Evolutionary conservation across 2,329 filamentous ascomycete genomes (phyloP).

Genomic region (Colletotrichum gloeosporioides): DNA sequence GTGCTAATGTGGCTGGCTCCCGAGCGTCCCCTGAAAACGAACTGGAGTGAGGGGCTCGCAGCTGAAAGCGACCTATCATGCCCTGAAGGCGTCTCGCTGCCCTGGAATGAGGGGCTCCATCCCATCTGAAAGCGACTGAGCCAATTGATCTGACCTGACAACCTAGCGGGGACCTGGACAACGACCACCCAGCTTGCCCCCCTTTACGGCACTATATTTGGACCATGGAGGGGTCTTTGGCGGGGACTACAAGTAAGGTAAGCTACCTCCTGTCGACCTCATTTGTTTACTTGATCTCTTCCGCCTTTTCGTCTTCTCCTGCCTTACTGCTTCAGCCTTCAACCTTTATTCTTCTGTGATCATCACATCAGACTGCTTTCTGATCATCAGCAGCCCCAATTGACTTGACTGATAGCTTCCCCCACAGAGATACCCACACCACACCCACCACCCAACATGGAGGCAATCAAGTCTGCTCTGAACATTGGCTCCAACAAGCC

Average conservation of each 20-base stretch:
- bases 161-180: constrained; percentile 14
- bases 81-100: constrained; percentile 9
- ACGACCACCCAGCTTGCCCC: constrained; percentile 6
- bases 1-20: constrained; percentile 12
- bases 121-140: constrained; percentile 8
- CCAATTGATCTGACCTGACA: constrained; percentile 12
- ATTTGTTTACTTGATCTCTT: constrained; percentile 2
- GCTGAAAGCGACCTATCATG: constrained; percentile 17
- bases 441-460: constrained; percentile 36
- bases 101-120: constrained; percentile 14
- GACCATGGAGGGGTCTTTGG: constrained; percentile 17
- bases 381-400: background rate
- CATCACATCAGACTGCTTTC: background rate
- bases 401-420: background rate
- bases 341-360: background rate
- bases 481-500: constrained; percentile 38
- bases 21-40: constrained; percentile 5
- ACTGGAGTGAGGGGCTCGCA: constrained; percentile 11
- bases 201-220: constrained; percentile 18
- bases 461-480: constrained; percentile 48
- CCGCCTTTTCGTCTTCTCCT: constrained; percentile 3
- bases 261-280: constrained; percentile 1
- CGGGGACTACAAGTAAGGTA: constrained; percentile 22
- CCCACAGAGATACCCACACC: background rate
- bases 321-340: background rate